Evolutionary conservation across 805 yeast genomes (phyloP).

Genomic region (Middelhovenomyces tepae): DNA sequence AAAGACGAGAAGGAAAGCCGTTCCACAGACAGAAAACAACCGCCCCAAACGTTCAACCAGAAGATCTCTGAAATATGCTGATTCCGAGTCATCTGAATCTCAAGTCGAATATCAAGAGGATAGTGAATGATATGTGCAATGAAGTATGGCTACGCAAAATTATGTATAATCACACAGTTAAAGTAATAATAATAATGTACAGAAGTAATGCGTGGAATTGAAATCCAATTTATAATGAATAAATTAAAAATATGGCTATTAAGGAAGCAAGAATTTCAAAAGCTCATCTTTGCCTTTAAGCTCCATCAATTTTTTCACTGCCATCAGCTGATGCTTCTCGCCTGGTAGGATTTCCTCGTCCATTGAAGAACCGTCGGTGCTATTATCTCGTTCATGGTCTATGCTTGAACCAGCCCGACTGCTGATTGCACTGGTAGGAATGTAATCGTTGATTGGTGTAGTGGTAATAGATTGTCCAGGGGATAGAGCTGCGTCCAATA

Average conservation of each 20-base stretch:
- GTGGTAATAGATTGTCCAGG: constrained; percentile 1
- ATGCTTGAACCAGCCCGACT: too few species aligned
- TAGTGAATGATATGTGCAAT: too few species aligned
- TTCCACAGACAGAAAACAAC: constrained; percentile 13
- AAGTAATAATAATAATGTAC: constrained; percentile 1
- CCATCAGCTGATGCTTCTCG: constrained; percentile 44
- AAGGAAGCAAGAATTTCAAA: constrained; percentile 40
- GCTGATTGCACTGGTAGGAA: too few species aligned
- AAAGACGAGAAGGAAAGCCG: constrained; percentile 23
- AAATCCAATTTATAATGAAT: neutral
- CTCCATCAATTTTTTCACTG: constrained; percentile 53
- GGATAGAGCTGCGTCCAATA: constrained; percentile 31
- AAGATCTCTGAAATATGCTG: constrained; percentile 9
- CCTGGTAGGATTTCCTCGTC: constrained; percentile 23
- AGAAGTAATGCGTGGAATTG: neutral
- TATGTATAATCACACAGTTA: neutral
- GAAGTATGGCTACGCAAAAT: constrained; percentile 2
- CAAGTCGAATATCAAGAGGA: too few species aligned
- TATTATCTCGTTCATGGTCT: neutral
- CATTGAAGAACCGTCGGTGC: constrained; percentile 3
- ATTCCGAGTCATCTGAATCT: too few species aligned
- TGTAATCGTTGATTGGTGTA: too few species aligned
- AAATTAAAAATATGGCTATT: neutral
- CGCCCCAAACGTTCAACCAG: constrained; percentile 5
- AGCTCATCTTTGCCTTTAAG: constrained; percentile 63